Conservation (phyloP, 257 asterid genomes). For the Solanum bulbocastanum region DNA sequence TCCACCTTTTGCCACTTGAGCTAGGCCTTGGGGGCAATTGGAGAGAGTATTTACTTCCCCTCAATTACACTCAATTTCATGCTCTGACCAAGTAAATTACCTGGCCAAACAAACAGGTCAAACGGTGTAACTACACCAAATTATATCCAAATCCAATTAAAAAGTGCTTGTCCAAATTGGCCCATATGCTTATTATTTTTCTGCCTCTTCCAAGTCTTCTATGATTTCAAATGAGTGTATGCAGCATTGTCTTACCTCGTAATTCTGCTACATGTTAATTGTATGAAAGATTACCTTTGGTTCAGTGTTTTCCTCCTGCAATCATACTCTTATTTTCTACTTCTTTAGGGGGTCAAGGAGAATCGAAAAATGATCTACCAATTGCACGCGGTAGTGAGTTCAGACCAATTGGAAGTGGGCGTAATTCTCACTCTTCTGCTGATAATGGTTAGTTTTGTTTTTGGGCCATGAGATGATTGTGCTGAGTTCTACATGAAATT, state of each 20-base stretch:
- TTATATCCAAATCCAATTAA: not conserved
- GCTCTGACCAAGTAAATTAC: not conserved
- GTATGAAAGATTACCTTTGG: not conserved
- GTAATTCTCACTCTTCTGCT: conserved; percentile 38
- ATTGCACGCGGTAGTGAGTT: conserved; percentile 36
- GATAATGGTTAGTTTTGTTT: conserved; percentile 52
- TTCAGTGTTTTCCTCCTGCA: not conserved
- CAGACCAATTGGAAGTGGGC: conserved; percentile 40
- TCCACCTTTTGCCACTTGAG: too few species aligned
- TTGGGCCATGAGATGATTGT: not conserved
- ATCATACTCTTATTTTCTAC: not conserved
- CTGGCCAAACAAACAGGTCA: not conserved
- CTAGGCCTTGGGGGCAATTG: not conserved
- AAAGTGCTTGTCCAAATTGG: not conserved
- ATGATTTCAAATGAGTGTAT: not conserved
- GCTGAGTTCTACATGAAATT: not conserved
- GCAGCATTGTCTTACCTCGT: not conserved
- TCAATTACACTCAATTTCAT: not conserved
- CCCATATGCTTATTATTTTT: not conserved
- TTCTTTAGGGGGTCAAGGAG: conserved; percentile 40
- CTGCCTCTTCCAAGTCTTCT: not conserved
- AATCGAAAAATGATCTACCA: conserved; percentile 30
- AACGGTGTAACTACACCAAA: not conserved
- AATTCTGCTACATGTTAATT: not conserved
- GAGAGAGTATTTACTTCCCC: not conserved